phyloP scores from a whole-genome alignment of 1,284 basidiomycete species.

The Uromyces viciae-fabae region DNA sequence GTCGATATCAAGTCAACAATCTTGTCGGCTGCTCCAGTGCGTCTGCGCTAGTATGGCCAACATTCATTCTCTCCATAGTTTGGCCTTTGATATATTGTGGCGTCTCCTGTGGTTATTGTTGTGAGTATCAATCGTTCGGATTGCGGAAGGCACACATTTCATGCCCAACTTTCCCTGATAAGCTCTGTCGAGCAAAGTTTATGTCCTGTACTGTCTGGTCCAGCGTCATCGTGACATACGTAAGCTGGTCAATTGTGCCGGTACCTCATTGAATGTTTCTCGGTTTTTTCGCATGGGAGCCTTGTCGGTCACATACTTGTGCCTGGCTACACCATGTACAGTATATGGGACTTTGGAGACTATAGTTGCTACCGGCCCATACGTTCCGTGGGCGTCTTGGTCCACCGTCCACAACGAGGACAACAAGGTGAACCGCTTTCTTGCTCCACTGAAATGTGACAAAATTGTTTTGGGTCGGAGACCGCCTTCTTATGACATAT shows the following conservation, averaged over 20 bases:
- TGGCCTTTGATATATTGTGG: conserved; percentile 19
- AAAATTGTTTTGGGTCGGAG: too few relatives aligned
- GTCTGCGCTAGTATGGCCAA: conserved; percentile 22
- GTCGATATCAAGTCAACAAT: conserved; percentile 5
- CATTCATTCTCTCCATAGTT: conserved; percentile 2
- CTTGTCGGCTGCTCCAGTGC: conserved; percentile 14
- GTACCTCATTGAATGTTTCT: not conserved
- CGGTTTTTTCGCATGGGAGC: conserved; percentile 23
- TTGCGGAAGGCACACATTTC: not conserved
- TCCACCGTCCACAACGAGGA: not conserved
- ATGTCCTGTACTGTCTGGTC: conserved; percentile 16
- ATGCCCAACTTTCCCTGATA: not conserved
- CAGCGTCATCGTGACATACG: not conserved
- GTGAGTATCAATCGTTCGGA: not conserved
- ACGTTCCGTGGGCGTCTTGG: conserved; percentile 23
- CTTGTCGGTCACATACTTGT: conserved; percentile 22
- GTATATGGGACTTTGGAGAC: not conserved
- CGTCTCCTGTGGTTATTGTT: conserved; percentile 19
- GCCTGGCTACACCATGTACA: conserved; percentile 7
- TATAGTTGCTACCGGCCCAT: not conserved
- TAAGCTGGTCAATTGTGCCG: not conserved
- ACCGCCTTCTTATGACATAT: not conserved
- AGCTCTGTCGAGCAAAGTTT: not conserved
- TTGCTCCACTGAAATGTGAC: not conserved
- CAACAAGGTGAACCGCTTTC: not conserved